Evolutionary conservation across 495 filamentous ascomycete species (phyloP), one percentile per base, ranked within the genome.

Genomic region (Aspergillus ellipticus): DNA sequence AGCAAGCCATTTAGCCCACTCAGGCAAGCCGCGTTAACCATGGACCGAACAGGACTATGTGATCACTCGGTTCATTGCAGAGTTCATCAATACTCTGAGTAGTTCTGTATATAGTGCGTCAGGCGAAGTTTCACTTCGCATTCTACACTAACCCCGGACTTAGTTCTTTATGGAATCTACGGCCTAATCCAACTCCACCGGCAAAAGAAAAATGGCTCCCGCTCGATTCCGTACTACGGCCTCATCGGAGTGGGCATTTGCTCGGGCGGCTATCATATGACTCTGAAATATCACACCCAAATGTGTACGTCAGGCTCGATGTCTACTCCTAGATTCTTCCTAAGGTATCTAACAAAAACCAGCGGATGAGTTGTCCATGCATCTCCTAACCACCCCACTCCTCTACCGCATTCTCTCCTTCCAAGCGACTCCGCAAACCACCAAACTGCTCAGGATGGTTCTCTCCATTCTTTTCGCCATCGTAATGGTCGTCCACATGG

Each of bases 321-420:
- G 24, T 5, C 7, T n/a, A 33, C 16, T 7, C 17, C 4, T 1
- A n/a, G 20, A n/a, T 47, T 4, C 15, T 22, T n/a, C 39, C 22
- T 33, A n/a, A n/a, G n/a, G n/a, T 37, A 4, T 11, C 37, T 49
- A 24, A 51, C 8, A 6, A 6, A 0, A 31, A 17, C 10, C 29
- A 71, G 66, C 66, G 58, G 68, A 71, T 48, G 68, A 71, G 43
- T 48, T 71, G 13, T 69, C 68, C 0, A 71, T 71, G 68, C 68
- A 68, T 50, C 61, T 71, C 19, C 57, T 68, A n/a, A 71, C 68
- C 5, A 71, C 68, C 0, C 68, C 68, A 0, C 62, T 71, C 10
- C 46, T 71, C 3, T 66, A 66, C 50, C 66, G 66, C 5, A 57
- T 71, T 31, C 52, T 71, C 8, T 65, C 61, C 26, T 68, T 66